A percentile compares a stretch with the other conserved stretches of the same genome.
These are phyloP conservation scores for Smallanthus sonchifolius DNA, from an alignment of 129 eudicot species.

Conservation along the genomic window DNA sequence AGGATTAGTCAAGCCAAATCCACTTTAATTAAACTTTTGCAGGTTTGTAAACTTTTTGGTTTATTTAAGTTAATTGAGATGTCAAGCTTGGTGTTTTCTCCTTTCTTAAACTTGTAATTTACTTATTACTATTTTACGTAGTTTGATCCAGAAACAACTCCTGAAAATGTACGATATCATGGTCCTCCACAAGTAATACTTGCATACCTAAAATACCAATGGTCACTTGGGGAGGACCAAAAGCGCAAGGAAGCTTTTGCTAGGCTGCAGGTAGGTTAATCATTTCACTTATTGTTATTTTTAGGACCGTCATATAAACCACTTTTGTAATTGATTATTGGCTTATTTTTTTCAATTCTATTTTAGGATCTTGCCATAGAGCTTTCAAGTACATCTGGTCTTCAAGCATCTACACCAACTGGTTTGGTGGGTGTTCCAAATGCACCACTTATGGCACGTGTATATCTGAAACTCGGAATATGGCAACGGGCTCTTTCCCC, in stretches of 20 bases:
- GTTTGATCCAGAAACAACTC: slow-evolving; percentile 95
- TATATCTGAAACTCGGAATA: slow-evolving; percentile 75
- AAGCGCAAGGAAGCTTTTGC: slow-evolving; percentile 89
- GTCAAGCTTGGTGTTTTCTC: background rate
- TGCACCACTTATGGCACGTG: slow-evolving; percentile 79
- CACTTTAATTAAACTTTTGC: slow-evolving; percentile 81
- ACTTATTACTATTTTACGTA: slow-evolving; percentile 16
- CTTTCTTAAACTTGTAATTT: background rate
- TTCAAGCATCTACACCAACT: slow-evolving; percentile 41
- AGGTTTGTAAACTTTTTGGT: slow-evolving; percentile 44
- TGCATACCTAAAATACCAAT: slow-evolving; percentile 81
- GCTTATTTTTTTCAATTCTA: background rate
- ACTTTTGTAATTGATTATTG: background rate
- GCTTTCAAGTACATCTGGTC: slow-evolving; percentile 50
- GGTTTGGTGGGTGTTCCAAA: slow-evolving; percentile 37
- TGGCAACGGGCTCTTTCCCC: slow-evolving; percentile 98
- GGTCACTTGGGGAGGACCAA: slow-evolving; percentile 97
- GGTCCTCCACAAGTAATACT: slow-evolving; percentile 93
- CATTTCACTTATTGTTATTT: background rate
- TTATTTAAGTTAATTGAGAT: background rate
- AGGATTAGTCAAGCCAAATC: slow-evolving; percentile 91
- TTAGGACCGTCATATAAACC: background rate
- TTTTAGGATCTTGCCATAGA: slow-evolving; percentile 71
- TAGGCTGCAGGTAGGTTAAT: slow-evolving; percentile 68
- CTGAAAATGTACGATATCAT: slow-evolving; percentile 65